Percentiles rank a stretch among this genome's conserved stretches.
Evolutionary conservation across 2,329 filamentous ascomycete species (phyloP).

Genomic region (Helicocarpus griseus): DNA sequence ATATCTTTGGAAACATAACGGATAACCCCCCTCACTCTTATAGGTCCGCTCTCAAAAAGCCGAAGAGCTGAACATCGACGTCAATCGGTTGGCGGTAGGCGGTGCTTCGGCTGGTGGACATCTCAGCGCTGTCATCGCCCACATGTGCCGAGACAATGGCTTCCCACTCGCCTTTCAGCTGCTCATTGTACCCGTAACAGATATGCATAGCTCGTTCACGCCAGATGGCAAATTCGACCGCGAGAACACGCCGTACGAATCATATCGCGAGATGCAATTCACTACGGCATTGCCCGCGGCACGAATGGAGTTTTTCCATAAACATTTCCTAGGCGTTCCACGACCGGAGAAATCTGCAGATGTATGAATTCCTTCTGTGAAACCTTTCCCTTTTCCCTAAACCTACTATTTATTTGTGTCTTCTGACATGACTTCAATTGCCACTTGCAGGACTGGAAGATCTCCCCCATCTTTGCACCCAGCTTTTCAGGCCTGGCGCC

Average conservation of each 20-base stretch:
- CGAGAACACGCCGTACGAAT: constrained; percentile 28
- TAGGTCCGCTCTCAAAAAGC: constrained; percentile 25
- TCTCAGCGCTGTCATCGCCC: constrained; percentile 29
- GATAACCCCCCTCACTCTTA: constrained; percentile 1
- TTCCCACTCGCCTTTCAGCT: constrained; percentile 29
- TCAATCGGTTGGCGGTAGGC: constrained; percentile 26
- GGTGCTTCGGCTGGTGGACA: constrained; percentile 33
- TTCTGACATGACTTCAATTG: constrained; percentile 1
- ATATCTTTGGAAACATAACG: constrained; percentile 6
- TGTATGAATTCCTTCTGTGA: constrained; percentile 17
- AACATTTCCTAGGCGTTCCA: constrained; percentile 28
- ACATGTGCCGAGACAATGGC: constrained; percentile 28
- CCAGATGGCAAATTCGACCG: constrained; percentile 26
- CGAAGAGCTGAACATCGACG: constrained; percentile 26
- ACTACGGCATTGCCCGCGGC: constrained; percentile 25
- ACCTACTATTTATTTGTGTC: not conserved
- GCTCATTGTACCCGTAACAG: constrained; percentile 28
- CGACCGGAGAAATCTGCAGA: constrained; percentile 25
- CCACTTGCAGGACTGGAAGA: constrained; percentile 29
- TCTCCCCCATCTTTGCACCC: constrained; percentile 31
- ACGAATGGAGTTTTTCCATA: constrained; percentile 32
- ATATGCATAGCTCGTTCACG: constrained; percentile 28
- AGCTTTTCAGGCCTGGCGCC: constrained; percentile 28
- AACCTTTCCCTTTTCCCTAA: not conserved
- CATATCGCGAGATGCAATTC: constrained; percentile 31